Evolutionary conservation across 139 green algal genomes (phyloP).

Genomic region (Choricystis sp.): DNA sequence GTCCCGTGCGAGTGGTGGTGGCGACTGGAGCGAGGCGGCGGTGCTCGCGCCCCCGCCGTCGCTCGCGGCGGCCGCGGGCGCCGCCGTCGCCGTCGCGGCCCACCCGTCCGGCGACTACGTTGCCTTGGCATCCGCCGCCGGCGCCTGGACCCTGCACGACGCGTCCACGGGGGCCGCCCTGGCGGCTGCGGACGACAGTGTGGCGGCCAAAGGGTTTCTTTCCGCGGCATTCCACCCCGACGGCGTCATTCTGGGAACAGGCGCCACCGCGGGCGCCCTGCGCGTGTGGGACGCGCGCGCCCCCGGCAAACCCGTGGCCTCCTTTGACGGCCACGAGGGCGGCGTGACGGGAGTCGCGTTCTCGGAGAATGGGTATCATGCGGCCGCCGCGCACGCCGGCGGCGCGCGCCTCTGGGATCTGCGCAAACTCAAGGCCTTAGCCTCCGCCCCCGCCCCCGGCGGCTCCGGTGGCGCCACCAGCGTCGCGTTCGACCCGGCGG

Average conservation of each 20-base stretch:
- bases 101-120: not conserved
- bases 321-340: slow-evolving; percentile 53
- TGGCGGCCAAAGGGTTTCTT: slow-evolving; percentile 22
- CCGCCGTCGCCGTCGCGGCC: not conserved
- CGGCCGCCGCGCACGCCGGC: slow-evolving; percentile 55
- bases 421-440: slow-evolving; percentile 83
- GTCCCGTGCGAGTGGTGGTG: too few species aligned
- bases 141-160: not conserved
- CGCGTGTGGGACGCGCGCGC: slow-evolving; percentile 77
- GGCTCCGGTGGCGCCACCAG: not conserved
- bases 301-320: slow-evolving; percentile 36
- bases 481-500: not conserved
- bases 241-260: slow-evolving; percentile 73
- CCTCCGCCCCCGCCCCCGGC: slow-evolving; percentile 15
- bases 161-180: not conserved
- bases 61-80: not conserved
- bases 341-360: slow-evolving; percentile 56
- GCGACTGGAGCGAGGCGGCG: too few species aligned
- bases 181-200: slow-evolving; percentile 11
- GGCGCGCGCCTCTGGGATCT: slow-evolving; percentile 93
- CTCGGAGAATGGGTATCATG: slow-evolving; percentile 88
- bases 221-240: slow-evolving; percentile 60
- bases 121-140: too few species aligned
- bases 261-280: slow-evolving; percentile 35
- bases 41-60: not conserved